Evolutionary conservation across 108 stramenopile genomes (phyloP), one percentile per base, ranked within the genome.

Genomic region (Skeletonema costatum): DNA sequence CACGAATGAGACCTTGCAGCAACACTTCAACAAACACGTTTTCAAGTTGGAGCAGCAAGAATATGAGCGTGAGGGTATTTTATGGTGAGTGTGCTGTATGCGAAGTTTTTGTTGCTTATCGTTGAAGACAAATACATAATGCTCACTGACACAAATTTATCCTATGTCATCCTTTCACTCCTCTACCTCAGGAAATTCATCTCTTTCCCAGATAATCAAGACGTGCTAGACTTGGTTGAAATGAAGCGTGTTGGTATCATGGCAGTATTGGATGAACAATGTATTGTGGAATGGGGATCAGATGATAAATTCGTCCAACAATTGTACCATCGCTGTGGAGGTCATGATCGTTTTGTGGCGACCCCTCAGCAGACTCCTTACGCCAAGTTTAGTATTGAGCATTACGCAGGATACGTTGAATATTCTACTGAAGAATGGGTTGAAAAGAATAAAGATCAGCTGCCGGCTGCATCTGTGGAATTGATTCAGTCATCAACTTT

Each of bases 191-290:
- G n/a, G 74, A 93, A 83, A 36, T 90, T 92, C 36, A 94, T 98
- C 53, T 83, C 85, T 33, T 99, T 95, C 74, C 88, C 95, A 25
- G 97, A 99, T 89, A 99, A 99, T 75, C 82, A 90, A 58, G 90
- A 89, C 60, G 96, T 97, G 21, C 70, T 99, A 32, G 93, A 96
- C 42, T 76, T 99, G 48, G 96, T 99, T 67, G 98, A 99, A 76
- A 97, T 75, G 75, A 82, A 96, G 62, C 83, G 93, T 35, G 87
- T 91, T 62, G 99, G 98, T 17, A 85, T 99, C 16, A 79, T 99
- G 16, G 84, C 89, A 12, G 87, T 97, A 77, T 81, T 99, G 32
- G 98, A 99, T 68, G 99, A 99, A 74, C 97, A 98, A 80, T 98
- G 98, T 82, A 87, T 98, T 70, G 87, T 94, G 33, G 95, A 95